A percentile compares a stretch with the other conserved stretches of the same genome.
These are phyloP conservation scores for Lasiodiplodia hormozganensis DNA, from an alignment of 2,329 filamentous ascomycete species.

Conservation along the genomic window DNA sequence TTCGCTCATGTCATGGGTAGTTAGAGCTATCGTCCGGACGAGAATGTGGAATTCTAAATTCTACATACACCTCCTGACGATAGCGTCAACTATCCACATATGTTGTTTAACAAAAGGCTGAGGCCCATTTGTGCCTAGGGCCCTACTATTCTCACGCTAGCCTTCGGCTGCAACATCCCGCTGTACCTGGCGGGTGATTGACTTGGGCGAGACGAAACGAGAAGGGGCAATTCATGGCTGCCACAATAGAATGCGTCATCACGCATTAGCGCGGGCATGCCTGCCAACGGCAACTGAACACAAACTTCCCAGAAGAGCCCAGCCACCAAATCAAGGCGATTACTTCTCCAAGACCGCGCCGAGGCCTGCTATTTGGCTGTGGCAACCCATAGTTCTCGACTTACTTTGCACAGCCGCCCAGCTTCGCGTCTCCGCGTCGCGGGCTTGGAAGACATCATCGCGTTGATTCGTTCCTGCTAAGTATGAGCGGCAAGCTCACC, in stretches of 20 bases:
- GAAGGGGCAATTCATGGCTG: neutral
- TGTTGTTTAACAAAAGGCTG: too few relatives aligned
- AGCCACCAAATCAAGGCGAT: constrained; percentile 9
- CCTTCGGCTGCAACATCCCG: too few relatives aligned
- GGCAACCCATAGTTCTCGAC: neutral
- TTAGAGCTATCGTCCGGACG: too few relatives aligned
- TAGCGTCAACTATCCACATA: too few relatives aligned
- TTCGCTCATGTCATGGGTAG: too few relatives aligned
- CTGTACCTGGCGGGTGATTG: neutral
- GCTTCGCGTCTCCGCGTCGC: neutral
- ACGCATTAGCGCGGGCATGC: neutral
- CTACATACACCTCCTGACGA: too few relatives aligned
- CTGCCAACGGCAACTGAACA: neutral
- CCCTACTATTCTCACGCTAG: too few relatives aligned
- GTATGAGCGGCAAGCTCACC: neutral
- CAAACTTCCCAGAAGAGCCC: constrained; percentile 1
- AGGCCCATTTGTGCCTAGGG: too few relatives aligned
- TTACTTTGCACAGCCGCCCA: neutral
- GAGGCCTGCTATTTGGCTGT: neutral
- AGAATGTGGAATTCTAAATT: too few relatives aligned
- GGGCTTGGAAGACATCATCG: constrained; percentile 17
- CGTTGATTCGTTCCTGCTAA: neutral
- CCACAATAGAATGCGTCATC: neutral
- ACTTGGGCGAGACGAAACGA: neutral
- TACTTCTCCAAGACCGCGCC: neutral